These are phyloP conservation scores for Colletotrichum salicis DNA, from an alignment of 2,329 filamentous ascomycete genomes.

Conservation along the genomic window DNA sequence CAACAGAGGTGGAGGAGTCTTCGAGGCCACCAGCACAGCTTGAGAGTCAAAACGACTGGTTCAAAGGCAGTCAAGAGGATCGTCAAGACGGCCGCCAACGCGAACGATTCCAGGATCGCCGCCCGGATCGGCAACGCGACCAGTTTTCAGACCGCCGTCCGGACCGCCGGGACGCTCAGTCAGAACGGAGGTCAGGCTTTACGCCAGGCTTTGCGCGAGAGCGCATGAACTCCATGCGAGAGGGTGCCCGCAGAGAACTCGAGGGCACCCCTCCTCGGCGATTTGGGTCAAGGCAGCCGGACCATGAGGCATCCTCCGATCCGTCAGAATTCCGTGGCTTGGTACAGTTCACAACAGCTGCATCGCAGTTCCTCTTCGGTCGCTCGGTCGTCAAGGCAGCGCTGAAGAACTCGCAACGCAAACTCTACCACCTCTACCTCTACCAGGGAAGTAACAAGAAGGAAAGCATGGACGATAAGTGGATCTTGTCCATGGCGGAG, in stretches of 20 bases:
- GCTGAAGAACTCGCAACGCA: constrained; percentile 72
- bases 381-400: constrained; percentile 83
- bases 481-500: constrained; percentile 58
- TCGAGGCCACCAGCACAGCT: neutral
- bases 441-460: constrained; percentile 68
- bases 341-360: constrained; percentile 77
- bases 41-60: neutral
- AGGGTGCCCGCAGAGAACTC: constrained; percentile 12
- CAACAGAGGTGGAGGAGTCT: neutral
- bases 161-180: neutral
- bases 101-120: neutral
- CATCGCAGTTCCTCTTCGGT: constrained; percentile 93
- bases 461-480: constrained; percentile 56
- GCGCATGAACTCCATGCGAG: constrained; percentile 11
- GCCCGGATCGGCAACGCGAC: neutral
- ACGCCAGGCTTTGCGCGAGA: neutral
- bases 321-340: constrained; percentile 33
- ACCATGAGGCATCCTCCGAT: neutral
- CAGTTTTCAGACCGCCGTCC: neutral
- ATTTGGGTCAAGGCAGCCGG: neutral
- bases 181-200: neutral
- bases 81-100: neutral
- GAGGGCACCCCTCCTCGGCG: neutral
- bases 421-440: constrained; percentile 87
- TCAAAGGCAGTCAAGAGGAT: neutral